phyloP scores from a whole-genome alignment of 352 stramenopile genomes.

The Pythium phragmiticola region DNA sequence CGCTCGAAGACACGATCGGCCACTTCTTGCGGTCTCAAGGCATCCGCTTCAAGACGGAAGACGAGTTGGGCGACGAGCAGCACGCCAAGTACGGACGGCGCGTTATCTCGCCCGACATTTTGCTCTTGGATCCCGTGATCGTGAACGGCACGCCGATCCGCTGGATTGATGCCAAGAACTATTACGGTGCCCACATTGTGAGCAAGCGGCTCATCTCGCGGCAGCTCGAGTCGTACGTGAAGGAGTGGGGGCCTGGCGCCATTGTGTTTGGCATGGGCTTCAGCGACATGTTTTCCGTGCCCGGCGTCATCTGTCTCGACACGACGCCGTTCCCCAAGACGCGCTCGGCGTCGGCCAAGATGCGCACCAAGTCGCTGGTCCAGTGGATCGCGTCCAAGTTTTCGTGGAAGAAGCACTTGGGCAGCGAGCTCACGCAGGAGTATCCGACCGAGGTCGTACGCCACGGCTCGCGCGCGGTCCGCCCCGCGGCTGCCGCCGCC shows the following conservation, averaged over 20 bases:
- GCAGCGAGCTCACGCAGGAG: slow-evolving; percentile 73
- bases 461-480: slow-evolving; percentile 5
- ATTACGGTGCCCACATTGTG: slow-evolving; percentile 87
- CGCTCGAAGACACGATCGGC: slow-evolving; percentile 68
- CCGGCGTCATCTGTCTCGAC: slow-evolving; percentile 78
- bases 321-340: slow-evolving; percentile 81
- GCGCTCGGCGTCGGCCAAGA: slow-evolving; percentile 62
- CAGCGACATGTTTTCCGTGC: slow-evolving; percentile 85
- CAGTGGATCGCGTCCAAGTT: slow-evolving; percentile 68
- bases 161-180: slow-evolving; percentile 89
- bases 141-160: slow-evolving; percentile 84
- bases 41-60: slow-evolving; percentile 79
- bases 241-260: slow-evolving; percentile 80
- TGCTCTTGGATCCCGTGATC: slow-evolving; percentile 77
- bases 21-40: slow-evolving; percentile 62
- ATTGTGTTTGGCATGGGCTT: slow-evolving; percentile 89
- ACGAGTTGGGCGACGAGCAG: slow-evolving; percentile 70
- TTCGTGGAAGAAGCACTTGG: slow-evolving; percentile 76
- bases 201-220: slow-evolving; percentile 84
- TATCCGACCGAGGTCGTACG: slow-evolving; percentile 31
- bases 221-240: slow-evolving; percentile 80
- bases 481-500: not conserved
- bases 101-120: slow-evolving; percentile 79
- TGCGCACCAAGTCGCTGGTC: slow-evolving; percentile 75
- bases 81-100: slow-evolving; percentile 57